Evolutionary conservation across 2,329 filamentous ascomycete species (phyloP).

Genomic region (Calonectria crousiana): DNA sequence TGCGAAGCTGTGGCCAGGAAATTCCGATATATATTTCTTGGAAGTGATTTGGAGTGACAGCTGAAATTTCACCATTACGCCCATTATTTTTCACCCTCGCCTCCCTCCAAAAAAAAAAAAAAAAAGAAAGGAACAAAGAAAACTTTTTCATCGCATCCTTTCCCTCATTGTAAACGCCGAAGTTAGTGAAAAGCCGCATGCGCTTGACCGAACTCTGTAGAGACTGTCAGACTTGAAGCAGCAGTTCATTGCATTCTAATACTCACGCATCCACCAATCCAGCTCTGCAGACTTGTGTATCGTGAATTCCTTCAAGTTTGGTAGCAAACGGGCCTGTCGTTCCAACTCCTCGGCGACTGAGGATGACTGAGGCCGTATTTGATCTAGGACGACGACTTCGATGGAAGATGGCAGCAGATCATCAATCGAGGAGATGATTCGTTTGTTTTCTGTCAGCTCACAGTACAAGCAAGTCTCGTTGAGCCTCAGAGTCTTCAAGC

Average conservation of each 20-base stretch:
- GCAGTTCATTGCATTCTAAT: not conserved
- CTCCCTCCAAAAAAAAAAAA: no score
- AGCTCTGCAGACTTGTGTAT: not conserved
- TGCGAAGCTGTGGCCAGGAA: not conserved
- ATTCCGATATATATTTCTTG: not conserved
- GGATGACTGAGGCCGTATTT: not conserved
- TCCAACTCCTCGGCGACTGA: not conserved
- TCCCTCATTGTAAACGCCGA: not conserved
- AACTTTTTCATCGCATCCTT: not conserved
- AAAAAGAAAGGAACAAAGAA: not conserved
- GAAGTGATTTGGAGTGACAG: not conserved
- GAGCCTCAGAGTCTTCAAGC: not conserved
- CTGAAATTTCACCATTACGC: not conserved
- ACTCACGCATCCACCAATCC: conserved; percentile 7
- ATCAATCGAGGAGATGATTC: not conserved
- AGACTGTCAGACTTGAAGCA: not conserved
- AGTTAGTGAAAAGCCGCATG: not conserved
- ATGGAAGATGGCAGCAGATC: not conserved
- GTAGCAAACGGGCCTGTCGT: not conserved
- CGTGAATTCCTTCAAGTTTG: not conserved
- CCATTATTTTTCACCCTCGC: not conserved
- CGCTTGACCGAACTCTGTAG: not conserved
- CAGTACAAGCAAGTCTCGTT: not conserved
- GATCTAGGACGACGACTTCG: not conserved
- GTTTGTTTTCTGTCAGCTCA: not conserved